These are phyloP conservation scores for Dinochytrium kinnereticum DNA, from an alignment of 371 early-diverging fungal species.

Conservation along the genomic window DNA sequence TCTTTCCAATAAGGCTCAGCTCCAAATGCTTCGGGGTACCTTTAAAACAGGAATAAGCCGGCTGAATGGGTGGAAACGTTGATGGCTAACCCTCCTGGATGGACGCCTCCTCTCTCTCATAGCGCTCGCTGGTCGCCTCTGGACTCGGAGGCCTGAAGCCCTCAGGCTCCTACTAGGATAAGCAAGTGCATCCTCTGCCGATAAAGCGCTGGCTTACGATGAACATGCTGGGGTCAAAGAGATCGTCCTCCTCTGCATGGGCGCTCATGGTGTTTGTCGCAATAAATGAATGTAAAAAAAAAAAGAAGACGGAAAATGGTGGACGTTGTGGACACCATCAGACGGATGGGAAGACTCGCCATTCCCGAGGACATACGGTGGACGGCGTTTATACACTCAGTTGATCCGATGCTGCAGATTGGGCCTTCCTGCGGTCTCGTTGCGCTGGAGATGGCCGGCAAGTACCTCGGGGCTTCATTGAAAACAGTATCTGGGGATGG, in stretches of 20 bases:
- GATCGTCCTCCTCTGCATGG: not conserved
- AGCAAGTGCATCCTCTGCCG: not conserved
- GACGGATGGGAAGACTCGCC: not conserved
- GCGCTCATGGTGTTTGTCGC: not conserved
- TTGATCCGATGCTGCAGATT: not conserved
- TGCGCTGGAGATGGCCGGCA: not conserved
- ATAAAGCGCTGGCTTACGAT: not conserved
- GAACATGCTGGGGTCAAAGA: not conserved
- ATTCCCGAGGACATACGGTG: not conserved
- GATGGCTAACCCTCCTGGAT: constrained; percentile 19
- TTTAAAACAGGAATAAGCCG: not conserved
- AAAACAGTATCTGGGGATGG: not conserved
- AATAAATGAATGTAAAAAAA: too few species aligned
- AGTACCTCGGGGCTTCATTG: not conserved
- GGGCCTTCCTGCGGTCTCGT: constrained; percentile 13
- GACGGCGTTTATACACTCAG: not conserved
- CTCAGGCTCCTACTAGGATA: constrained; percentile 19
- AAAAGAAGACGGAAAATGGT: not conserved
- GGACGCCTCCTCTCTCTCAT: not conserved
- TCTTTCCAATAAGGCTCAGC: constrained; percentile 26
- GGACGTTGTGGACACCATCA: not conserved
- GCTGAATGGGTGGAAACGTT: not conserved
- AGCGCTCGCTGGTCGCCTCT: constrained; percentile 3
- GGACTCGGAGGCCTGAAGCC: constrained; percentile 33
- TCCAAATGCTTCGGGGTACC: constrained; percentile 15